phyloP scores from a whole-genome alignment of 1,139 yeast species.

The Taiozyma sp. region DNA sequence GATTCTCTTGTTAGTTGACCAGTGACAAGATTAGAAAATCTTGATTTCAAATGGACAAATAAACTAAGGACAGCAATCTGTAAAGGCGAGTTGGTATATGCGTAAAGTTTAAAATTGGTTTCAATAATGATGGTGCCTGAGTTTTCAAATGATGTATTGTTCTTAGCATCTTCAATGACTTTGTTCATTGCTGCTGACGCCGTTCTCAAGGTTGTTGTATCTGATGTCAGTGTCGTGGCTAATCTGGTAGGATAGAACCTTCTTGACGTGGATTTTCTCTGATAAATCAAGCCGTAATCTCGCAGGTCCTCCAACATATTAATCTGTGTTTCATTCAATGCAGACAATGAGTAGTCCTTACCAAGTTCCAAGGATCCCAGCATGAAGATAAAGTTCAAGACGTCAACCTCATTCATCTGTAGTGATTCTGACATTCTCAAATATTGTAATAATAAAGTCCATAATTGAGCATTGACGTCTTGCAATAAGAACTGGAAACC shows the following conservation, averaged over 20 bases:
- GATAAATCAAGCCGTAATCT: conserved; percentile 91
- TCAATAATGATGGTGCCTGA: conserved; percentile 80
- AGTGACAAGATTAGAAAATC: conserved; percentile 89
- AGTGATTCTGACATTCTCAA: conserved; percentile 78
- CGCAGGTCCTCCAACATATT: conserved; percentile 85
- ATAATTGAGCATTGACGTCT: conserved; percentile 89
- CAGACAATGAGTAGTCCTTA: conserved; percentile 69
- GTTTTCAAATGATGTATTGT: conserved; percentile 24
- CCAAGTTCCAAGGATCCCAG: conserved; percentile 92
- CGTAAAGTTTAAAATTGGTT: conserved; percentile 89
- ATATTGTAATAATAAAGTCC: conserved; percentile 89
- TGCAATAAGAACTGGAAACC: conserved; percentile 94
- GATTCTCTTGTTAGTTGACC: conserved; percentile 94
- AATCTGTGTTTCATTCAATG: conserved; percentile 75
- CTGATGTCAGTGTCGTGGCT: conserved; percentile 89
- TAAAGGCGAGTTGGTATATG: conserved; percentile 91
- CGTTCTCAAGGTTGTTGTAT: conserved; percentile 61
- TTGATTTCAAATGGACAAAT: conserved; percentile 77
- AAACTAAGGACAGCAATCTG: conserved; percentile 90
- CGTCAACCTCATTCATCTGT: conserved; percentile 95
- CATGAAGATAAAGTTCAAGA: conserved; percentile 86
- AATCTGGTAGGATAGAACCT: conserved; percentile 87
- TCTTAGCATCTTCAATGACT: conserved; percentile 41
- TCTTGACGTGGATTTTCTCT: conserved; percentile 52
- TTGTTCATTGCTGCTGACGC: conserved; percentile 70